Percentiles rank a stretch among this genome's conserved stretches.
Evolutionary conservation across 495 filamentous ascomycete species (phyloP).

Genomic region (Pseudomonodictys pantanalensis): DNA sequence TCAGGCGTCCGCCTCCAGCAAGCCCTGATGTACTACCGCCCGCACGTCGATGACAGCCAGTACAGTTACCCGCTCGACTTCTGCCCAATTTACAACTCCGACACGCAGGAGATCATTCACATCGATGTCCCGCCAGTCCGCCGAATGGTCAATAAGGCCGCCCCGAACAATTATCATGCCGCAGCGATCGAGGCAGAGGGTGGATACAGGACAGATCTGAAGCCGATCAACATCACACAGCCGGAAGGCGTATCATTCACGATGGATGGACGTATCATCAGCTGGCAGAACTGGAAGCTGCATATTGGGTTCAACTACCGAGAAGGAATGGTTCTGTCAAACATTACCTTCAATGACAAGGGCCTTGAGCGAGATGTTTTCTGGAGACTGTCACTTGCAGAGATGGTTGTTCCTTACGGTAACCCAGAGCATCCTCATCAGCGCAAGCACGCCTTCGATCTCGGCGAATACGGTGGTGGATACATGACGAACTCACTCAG

Average conservation of each 20-base stretch:
- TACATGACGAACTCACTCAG: constrained; percentile 94
- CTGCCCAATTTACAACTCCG: constrained; percentile 86
- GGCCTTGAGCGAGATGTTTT: constrained; percentile 77
- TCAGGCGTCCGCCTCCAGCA: constrained; percentile 79
- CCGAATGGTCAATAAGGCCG: constrained; percentile 69
- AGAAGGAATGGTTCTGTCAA: constrained; percentile 89
- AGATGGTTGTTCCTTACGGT: constrained; percentile 97
- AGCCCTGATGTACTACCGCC: constrained; percentile 93
- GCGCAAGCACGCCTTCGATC: constrained; percentile 90
- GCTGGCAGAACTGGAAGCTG: constrained; percentile 94
- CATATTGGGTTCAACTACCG: constrained; percentile 95
- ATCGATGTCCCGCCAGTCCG: constrained; percentile 85
- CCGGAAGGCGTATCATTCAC: constrained; percentile 91
- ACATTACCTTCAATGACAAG: constrained; percentile 89
- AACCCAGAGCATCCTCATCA: constrained; percentile 92
- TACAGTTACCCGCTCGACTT: constrained; percentile 93
- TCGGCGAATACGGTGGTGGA: constrained; percentile 90
- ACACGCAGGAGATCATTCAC: constrained; percentile 77
- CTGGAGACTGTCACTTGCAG: constrained; percentile 87
- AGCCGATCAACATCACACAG: constrained; percentile 94
- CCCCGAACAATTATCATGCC: constrained; percentile 77
- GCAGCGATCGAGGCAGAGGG: constrained; percentile 68
- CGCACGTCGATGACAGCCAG: constrained; percentile 80
- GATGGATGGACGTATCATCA: constrained; percentile 71
- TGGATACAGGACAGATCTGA: constrained; percentile 76